Evolutionary conservation across 106 monocot species (phyloP).

Genomic region (Dioscorea alata): DNA sequence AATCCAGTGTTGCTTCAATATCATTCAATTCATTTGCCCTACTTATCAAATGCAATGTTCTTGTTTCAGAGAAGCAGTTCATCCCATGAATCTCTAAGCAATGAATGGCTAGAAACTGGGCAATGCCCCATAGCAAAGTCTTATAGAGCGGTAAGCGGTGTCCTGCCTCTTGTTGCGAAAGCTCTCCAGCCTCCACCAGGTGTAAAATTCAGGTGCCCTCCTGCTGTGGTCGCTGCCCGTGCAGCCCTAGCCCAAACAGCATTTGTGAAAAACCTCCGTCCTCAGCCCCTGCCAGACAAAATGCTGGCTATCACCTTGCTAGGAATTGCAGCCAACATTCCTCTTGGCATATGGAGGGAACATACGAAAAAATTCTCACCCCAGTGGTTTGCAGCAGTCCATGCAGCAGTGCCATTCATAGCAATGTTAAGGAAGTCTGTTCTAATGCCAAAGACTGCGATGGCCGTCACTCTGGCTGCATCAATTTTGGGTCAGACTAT

Average conservation of each 20-base stretch:
- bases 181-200: slow-evolving; percentile 40
- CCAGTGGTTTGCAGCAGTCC: slow-evolving; percentile 36
- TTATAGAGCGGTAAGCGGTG: slow-evolving; percentile 31
- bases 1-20: too few species aligned
- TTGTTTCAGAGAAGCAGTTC: slow-evolving; percentile 11
- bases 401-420: slow-evolving; percentile 49
- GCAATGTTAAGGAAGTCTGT: slow-evolving; percentile 47
- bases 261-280: slow-evolving; percentile 33
- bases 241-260: slow-evolving; percentile 41
- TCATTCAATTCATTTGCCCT: too few species aligned
- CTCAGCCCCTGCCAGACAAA: slow-evolving; percentile 37
- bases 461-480: slow-evolving; percentile 41
- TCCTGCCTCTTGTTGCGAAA: slow-evolving; percentile 39
- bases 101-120: slow-evolving; percentile 41
- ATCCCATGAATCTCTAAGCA: slow-evolving; percentile 26
- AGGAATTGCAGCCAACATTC: slow-evolving; percentile 46
- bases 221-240: slow-evolving; percentile 30
- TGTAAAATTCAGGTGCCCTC: slow-evolving; percentile 28
- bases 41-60: slow-evolving; percentile 10
- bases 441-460: slow-evolving; percentile 48
- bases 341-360: slow-evolving; percentile 47
- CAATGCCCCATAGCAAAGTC: slow-evolving; percentile 41
- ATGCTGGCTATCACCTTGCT: slow-evolving; percentile 33
- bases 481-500: slow-evolving; percentile 51
- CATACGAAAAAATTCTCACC: slow-evolving; percentile 46